Base-by-base conservation (phyloP, 179 eudicot species). In the Patellifolia procumbens region DNA sequence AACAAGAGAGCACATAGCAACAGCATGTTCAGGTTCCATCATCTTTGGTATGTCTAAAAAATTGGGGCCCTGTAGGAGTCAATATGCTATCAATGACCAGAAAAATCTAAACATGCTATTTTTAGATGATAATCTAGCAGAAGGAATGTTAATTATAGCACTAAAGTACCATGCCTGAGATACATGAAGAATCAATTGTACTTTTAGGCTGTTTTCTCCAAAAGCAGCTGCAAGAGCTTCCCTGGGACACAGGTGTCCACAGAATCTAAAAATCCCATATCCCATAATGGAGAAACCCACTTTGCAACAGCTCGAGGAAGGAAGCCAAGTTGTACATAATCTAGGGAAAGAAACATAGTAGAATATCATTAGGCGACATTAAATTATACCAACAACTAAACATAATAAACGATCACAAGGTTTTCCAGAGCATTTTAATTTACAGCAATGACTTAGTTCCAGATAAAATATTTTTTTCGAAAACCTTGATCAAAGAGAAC, bases 281-380 rank as follows among this genome's bases (percentile, higher is more conserved):
- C 97, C 86, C 90, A 89, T 60, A 89, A 65, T 65, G 90, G 91
- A 82, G 93, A 83, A 70, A 86, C 85, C 92, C 92, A 89, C 73
- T 86, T 86, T 72, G 92, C 98, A 53, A 89, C 75, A 81, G 81
- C 79, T 78, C 91, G 89, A 16, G 98, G 97, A 32, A 94, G 86
- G 86, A 94, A 94, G 22, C 98, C 98, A 74, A 94, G 83, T 85
- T 94, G 98, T 71, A 94, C 80, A 74, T 76, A 86, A 82, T 88
- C 97, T 92, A 85, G 67, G 15, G 39, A 65, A 83, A 82, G 48
- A 68, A 53, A 67, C 52, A 34, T 77, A 46, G 45, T 34, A 81
- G 64, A 74, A 67, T 60, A 76, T 26, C n/a, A 59, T 37, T 58
- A n/a, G 52, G 13, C 29, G 15, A 75, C 17, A 39, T 22, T 17